phyloP scores from a whole-genome alignment of 805 yeast genomes.

The Monosporozyma solicola region DNA sequence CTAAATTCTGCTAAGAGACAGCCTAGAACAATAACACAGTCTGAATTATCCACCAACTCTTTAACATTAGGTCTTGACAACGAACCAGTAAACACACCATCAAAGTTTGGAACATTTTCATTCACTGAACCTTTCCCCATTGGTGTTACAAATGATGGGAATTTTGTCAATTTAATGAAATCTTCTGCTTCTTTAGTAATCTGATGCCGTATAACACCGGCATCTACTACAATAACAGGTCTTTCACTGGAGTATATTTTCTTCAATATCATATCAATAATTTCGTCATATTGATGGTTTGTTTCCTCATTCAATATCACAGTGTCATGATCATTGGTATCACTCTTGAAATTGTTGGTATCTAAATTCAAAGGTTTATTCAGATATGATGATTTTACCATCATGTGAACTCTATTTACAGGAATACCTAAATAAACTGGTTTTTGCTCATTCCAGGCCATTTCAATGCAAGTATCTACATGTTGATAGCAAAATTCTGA shows the following conservation, averaged over 20 bases:
- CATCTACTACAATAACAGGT: conserved; percentile 69
- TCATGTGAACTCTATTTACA: conserved; percentile 57
- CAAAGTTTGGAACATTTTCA: conserved; percentile 56
- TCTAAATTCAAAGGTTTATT: conserved; percentile 49
- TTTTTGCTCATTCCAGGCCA: conserved; percentile 57
- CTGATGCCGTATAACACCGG: conserved; percentile 67
- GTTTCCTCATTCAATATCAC: conserved; percentile 28
- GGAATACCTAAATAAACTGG: conserved; percentile 75
- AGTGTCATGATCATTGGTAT: conserved; percentile 38
- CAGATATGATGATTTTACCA: conserved; percentile 42
- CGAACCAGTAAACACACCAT: conserved; percentile 72
- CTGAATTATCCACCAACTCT: conserved; percentile 59
- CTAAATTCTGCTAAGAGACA: conserved; percentile 73
- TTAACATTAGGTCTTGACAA: conserved; percentile 59
- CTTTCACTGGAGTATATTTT: conserved; percentile 44
- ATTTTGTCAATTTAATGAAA: conserved; percentile 52
- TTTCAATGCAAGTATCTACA: conserved; percentile 58
- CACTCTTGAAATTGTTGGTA: neutral
- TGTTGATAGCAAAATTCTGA: conserved; percentile 49
- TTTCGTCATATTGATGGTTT: conserved; percentile 38
- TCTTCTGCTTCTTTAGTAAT: conserved; percentile 45
- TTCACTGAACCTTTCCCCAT: conserved; percentile 74
- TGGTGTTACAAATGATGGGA: conserved; percentile 73
- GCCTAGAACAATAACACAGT: conserved; percentile 64
- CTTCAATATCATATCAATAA: conserved; percentile 38